phyloP scores from a whole-genome alignment of 108 stramenopile species.

The Asterionellopsis glacialis region DNA sequence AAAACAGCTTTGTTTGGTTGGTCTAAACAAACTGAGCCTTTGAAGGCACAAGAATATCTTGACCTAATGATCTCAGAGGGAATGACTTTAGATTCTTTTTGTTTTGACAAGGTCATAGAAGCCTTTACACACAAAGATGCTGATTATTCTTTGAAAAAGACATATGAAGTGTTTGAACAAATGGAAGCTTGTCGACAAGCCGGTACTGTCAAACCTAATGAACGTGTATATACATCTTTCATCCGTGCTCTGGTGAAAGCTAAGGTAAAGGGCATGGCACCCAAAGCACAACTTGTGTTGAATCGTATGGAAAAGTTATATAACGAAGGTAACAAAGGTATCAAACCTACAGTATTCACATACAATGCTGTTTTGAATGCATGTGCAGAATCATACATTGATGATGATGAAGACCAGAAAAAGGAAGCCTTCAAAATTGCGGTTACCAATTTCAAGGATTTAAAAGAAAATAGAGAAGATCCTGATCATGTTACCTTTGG shows the following conservation, averaged over 20 bases:
- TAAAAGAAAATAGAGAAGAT: slow-evolving; percentile 9
- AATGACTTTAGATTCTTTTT: slow-evolving; percentile 23
- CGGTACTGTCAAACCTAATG: slow-evolving; percentile 46
- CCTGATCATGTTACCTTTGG: slow-evolving; percentile 52
- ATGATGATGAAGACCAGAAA: slow-evolving; percentile 7
- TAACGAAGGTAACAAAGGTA: slow-evolving; percentile 12
- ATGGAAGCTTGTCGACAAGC: slow-evolving; percentile 41
- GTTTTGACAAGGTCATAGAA: slow-evolving; percentile 39
- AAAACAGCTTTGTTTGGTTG: slow-evolving; percentile 28
- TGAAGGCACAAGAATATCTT: slow-evolving; percentile 20
- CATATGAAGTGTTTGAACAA: slow-evolving; percentile 41
- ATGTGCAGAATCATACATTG: slow-evolving; percentile 22
- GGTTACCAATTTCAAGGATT: slow-evolving; percentile 24
- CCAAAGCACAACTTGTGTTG: slow-evolving; percentile 40
- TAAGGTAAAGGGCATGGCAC: slow-evolving; percentile 34
- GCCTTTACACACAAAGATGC: slow-evolving; percentile 27
- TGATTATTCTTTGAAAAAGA: slow-evolving; percentile 20
- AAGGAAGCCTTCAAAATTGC: slow-evolving; percentile 40
- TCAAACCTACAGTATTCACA: slow-evolving; percentile 42
- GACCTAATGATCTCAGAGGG: slow-evolving; percentile 30
- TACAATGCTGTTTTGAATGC: slow-evolving; percentile 52
- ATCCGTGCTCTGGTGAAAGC: slow-evolving; percentile 63
- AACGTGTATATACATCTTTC: slow-evolving; percentile 56
- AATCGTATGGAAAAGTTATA: slow-evolving; percentile 49
- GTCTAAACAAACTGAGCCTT: slow-evolving; percentile 12